Conservation (phyloP, 2,329 filamentous ascomycete genomes). For the Phoma sp. region DNA sequence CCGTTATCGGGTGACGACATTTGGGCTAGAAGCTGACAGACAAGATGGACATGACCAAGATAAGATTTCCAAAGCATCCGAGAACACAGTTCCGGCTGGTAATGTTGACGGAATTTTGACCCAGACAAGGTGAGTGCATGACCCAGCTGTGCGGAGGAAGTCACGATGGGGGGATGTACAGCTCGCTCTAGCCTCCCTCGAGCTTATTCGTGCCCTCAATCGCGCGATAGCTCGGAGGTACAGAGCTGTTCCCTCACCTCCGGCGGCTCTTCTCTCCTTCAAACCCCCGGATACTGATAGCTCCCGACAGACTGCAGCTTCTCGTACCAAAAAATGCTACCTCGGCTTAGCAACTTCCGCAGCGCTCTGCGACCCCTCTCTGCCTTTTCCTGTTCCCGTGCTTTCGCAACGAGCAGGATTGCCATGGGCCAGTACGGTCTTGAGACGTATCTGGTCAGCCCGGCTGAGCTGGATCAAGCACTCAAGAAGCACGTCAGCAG, state of each 20-base stretch:
- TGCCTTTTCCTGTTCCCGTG: slow-evolving; percentile 16
- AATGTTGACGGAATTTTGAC: neutral
- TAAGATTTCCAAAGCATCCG: neutral
- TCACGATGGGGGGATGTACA: slow-evolving; percentile 8
- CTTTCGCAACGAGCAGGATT: slow-evolving; percentile 25
- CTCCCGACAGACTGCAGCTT: slow-evolving; percentile 23
- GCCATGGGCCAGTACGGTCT: slow-evolving; percentile 55
- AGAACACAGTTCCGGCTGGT: neutral
- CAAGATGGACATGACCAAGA: neutral
- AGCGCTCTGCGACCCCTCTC: slow-evolving; percentile 31
- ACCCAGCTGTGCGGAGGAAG: slow-evolving; percentile 4
- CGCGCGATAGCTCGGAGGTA: neutral
- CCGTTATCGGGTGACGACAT: slow-evolving; percentile 16
- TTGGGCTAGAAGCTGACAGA: slow-evolving; percentile 5
- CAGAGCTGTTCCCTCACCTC: slow-evolving; percentile 13
- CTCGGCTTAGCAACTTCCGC: slow-evolving; percentile 15
- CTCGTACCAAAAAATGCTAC: slow-evolving; percentile 32
- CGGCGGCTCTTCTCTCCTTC: slow-evolving; percentile 2
- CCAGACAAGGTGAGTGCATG: slow-evolving; percentile 6
- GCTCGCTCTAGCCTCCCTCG: slow-evolving; percentile 6
- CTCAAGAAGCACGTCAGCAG: slow-evolving; percentile 82
- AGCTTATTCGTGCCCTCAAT: slow-evolving; percentile 31
- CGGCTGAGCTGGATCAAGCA: slow-evolving; percentile 79
- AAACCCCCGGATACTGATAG: slow-evolving; percentile 4
- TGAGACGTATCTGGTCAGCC: slow-evolving; percentile 84